Conservation (phyloP, 2,329 filamentous ascomycete genomes). For the Colletotrichum falcatum region DNA sequence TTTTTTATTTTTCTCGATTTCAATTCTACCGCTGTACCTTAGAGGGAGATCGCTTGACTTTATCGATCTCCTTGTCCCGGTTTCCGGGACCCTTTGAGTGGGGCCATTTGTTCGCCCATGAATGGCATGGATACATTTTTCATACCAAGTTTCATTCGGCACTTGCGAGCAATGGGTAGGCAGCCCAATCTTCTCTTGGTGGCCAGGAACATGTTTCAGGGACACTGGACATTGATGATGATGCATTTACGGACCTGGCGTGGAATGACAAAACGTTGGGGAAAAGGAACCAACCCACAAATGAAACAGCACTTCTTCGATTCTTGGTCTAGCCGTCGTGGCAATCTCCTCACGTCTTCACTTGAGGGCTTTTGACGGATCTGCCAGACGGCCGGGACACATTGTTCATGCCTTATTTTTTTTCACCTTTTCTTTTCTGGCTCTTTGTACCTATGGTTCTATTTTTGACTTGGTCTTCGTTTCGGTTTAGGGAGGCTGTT, state of each 20-base stretch:
- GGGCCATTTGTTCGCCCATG: constrained; percentile 40
- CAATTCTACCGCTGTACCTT: constrained; percentile 53
- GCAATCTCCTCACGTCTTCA: not conserved
- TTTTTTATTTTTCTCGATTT: constrained; percentile 41
- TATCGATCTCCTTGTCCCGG: constrained; percentile 47
- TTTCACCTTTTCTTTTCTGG: constrained; percentile 3
- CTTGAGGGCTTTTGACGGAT: not conserved
- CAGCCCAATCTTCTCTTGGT: constrained; percentile 12
- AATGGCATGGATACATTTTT: constrained; percentile 39
- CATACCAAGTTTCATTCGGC: constrained; percentile 25
- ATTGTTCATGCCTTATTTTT: constrained; percentile 17
- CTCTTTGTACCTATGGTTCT: constrained; percentile 36
- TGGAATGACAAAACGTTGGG: constrained; percentile 29
- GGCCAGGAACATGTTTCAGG: constrained; percentile 34
- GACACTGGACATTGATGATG: constrained; percentile 41
- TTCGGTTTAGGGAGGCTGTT: constrained; percentile 36
- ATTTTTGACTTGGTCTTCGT: constrained; percentile 27
- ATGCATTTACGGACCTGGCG: constrained; percentile 41
- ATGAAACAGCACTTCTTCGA: constrained; percentile 35
- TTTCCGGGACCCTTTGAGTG: constrained; percentile 36
- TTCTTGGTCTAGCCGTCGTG: constrained; percentile 13
- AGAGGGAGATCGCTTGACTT: constrained; percentile 46
- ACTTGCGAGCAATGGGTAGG: constrained; percentile 40
- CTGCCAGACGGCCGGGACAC: not conserved
- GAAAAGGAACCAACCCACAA: constrained; percentile 32